phyloP scores from a whole-genome alignment of 2,329 filamentous ascomycete genomes.

The Aspergillus sp. region DNA sequence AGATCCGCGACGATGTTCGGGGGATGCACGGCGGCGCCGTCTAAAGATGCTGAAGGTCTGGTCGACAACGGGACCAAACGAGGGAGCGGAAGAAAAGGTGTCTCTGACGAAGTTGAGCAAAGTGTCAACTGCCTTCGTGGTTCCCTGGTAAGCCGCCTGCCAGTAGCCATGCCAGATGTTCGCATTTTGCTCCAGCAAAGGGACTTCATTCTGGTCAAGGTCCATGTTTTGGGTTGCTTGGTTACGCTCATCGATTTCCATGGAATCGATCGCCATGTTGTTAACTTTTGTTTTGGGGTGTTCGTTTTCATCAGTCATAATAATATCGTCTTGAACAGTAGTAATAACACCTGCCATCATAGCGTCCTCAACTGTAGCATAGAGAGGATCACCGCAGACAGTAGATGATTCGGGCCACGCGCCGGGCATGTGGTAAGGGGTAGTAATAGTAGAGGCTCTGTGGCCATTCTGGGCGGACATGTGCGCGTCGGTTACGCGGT shows the following conservation, averaged over 20 bases:
- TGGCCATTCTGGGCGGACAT: background rate
- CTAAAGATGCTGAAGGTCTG: constrained; percentile 3
- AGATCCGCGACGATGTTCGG: background rate
- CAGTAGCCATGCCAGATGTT: background rate
- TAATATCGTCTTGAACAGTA: too few relatives aligned
- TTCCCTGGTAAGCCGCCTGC: background rate
- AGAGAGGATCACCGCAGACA: too few relatives aligned
- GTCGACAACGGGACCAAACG: background rate
- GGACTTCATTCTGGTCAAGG: background rate
- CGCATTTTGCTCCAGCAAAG: background rate
- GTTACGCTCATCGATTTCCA: background rate
- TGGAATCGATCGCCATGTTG: background rate
- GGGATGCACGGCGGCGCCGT: background rate
- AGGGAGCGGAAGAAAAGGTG: constrained; percentile 9
- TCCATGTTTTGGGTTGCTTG: background rate
- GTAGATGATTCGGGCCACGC: background rate
- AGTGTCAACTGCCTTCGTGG: background rate
- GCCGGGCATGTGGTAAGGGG: background rate
- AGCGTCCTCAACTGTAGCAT: background rate
- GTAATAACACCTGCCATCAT: background rate
- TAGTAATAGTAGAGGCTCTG: background rate
- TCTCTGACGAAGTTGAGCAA: constrained; percentile 6
- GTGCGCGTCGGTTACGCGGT: background rate
- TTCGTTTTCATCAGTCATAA: background rate
- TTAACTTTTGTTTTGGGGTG: background rate